Conservation (phyloP, 208 protist species). For the Trypanosoma cruzi region DNA sequence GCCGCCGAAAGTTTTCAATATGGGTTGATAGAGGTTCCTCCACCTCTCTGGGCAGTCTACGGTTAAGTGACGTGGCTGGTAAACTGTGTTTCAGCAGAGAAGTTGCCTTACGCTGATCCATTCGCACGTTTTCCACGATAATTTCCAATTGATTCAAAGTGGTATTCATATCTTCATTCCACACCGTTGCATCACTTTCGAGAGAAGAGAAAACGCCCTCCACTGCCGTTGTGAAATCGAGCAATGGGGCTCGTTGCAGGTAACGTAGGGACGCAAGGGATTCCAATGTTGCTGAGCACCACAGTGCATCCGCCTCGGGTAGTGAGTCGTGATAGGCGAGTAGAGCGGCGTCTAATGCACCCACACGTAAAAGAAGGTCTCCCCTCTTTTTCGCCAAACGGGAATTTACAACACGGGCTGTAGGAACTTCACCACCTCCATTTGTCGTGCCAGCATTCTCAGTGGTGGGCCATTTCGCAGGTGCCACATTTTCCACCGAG, state of each 20-base stretch:
- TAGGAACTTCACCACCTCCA: conserved; percentile 18
- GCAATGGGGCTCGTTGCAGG: conserved; percentile 40
- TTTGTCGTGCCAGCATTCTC: conserved; percentile 1
- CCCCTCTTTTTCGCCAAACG: conserved; percentile 61
- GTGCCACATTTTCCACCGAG: background rate
- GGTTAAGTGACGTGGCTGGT: background rate
- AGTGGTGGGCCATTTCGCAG: background rate
- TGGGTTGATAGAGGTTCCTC: conserved; percentile 24
- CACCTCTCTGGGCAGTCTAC: conserved; percentile 21
- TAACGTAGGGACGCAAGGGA: conserved; percentile 81
- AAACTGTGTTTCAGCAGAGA: conserved; percentile 16
- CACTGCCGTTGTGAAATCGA: conserved; percentile 31
- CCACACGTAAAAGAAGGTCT: conserved; percentile 70
- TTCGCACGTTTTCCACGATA: conserved; percentile 18
- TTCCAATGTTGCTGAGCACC: conserved; percentile 80
- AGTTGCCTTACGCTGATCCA: conserved; percentile 14
- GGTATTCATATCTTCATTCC: conserved; percentile 23
- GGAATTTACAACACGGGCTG: conserved; percentile 29
- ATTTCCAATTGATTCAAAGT: conserved; percentile 32
- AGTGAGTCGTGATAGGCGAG: conserved; percentile 59
- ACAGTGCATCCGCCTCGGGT: conserved; percentile 55
- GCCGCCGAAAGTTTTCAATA: conserved; percentile 19
- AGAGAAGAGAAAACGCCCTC: conserved; percentile 42
- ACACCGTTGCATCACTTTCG: conserved; percentile 53
- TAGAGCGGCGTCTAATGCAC: conserved; percentile 59